These are phyloP conservation scores for Sphagnurus paluster DNA, from an alignment of 1,284 basidiomycete species.

Conservation along the genomic window DNA sequence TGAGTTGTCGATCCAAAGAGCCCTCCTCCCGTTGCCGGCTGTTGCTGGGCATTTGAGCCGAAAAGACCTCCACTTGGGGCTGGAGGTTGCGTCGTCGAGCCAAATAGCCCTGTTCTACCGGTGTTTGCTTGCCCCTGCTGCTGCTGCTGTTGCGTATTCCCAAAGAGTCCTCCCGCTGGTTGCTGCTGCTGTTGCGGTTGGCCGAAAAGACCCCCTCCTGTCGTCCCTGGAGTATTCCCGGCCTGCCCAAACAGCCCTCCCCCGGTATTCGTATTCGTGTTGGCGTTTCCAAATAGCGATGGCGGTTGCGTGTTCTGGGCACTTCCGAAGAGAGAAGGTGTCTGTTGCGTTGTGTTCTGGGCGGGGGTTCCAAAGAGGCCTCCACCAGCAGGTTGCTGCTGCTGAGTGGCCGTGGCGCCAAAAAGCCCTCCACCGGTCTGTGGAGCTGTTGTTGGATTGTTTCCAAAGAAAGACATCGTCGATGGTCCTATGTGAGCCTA, in stretches of 20 bases:
- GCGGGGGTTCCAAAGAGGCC: conserved; percentile 23
- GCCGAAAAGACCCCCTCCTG: conserved; percentile 34
- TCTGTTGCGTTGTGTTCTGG: conserved; percentile 17
- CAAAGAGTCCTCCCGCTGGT: conserved; percentile 29
- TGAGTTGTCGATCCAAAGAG: conserved; percentile 18
- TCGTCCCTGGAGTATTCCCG: too few species aligned
- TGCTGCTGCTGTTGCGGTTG: conserved; percentile 18
- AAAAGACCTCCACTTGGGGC: conserved; percentile 14
- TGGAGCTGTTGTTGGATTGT: conserved; percentile 9
- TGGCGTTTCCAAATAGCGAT: conserved; percentile 20
- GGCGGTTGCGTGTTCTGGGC: conserved; percentile 13
- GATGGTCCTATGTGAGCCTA: conserved; percentile 1
- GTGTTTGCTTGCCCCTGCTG: conserved; percentile 18
- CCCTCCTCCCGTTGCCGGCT: conserved; percentile 8
- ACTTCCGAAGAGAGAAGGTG: conserved; percentile 11
- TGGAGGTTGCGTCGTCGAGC: conserved; percentile 10
- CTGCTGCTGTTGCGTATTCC: conserved; percentile 24
- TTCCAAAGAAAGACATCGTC: conserved; percentile 15
- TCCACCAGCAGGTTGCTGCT: conserved; percentile 21
- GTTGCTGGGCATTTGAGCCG: conserved; percentile 16
- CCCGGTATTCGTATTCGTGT: conserved; percentile 15
- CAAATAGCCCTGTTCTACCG: conserved; percentile 26
- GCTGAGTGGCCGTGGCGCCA: conserved; percentile 15
- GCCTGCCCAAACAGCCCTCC: conserved; percentile 37
- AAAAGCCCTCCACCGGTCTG: conserved; percentile 19